These are phyloP conservation scores for Chaetomium fimeti DNA, from an alignment of 495 filamentous ascomycete genomes.

Conservation along the genomic window DNA sequence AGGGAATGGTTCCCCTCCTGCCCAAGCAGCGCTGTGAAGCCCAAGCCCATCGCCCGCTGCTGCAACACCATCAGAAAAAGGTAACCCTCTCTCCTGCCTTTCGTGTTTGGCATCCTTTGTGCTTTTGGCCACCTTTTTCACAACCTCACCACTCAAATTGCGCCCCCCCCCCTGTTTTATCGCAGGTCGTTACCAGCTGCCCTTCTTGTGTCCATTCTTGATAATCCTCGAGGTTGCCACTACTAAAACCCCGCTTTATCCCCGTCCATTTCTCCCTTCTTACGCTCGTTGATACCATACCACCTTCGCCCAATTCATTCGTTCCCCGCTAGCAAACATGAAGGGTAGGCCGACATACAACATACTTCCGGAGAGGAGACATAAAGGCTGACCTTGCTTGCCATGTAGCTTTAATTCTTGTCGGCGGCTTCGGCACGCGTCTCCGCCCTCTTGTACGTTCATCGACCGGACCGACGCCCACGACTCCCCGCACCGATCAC, in stretches of 20 bases:
- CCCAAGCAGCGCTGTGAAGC: conserved; percentile 19
- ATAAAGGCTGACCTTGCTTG: conserved; percentile 34
- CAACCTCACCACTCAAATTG: conserved; percentile 10
- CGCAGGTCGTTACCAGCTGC: conserved; percentile 1
- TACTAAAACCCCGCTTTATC: conserved; percentile 8
- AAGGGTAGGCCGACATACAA: conserved; percentile 47
- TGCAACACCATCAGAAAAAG: conserved; percentile 11
- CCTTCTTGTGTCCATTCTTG: not conserved
- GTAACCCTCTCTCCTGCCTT: conserved; percentile 19
- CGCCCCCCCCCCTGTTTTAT: conserved; percentile 6
- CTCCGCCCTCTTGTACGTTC: conserved; percentile 89
- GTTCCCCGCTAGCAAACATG: conserved; percentile 40
- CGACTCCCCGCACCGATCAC: not conserved
- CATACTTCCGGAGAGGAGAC: not conserved
- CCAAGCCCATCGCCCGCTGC: conserved; percentile 2
- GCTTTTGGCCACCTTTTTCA: conserved; percentile 15
- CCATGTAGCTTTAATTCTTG: conserved; percentile 88
- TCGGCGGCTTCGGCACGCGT: conserved; percentile 98
- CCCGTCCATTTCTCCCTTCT: conserved; percentile 25
- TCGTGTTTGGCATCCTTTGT: not conserved
- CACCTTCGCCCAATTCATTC: conserved; percentile 21
- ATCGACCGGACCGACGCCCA: conserved; percentile 14
- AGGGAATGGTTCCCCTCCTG: conserved; percentile 13
- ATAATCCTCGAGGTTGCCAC: not conserved
- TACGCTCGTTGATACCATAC: conserved; percentile 35